A percentile compares a stretch with the other conserved stretches of the same genome.
Evolutionary conservation across 441 rosid genomes (phyloP).

Genomic region (Eruca vesicaria): DNA sequence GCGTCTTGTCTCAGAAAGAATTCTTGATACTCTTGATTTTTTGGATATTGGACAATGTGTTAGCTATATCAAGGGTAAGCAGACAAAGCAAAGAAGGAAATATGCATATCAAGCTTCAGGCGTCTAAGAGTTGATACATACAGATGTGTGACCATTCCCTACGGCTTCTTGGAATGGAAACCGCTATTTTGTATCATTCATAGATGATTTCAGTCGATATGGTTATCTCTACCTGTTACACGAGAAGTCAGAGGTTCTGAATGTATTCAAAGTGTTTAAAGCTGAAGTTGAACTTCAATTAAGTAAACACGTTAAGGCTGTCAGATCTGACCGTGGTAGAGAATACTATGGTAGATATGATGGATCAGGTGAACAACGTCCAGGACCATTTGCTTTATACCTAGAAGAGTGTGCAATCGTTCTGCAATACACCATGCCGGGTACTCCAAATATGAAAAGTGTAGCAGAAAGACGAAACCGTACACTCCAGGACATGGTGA

Average conservation of each 20-base stretch:
- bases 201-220: neutral
- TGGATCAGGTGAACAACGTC: neutral
- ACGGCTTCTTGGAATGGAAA: neutral
- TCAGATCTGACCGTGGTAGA: neutral
- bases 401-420: neutral
- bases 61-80: neutral
- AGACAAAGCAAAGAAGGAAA: neutral
- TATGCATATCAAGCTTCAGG: neutral
- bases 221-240: neutral
- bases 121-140: neutral
- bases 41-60: neutral
- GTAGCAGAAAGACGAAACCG: neutral
- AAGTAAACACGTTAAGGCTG: neutral
- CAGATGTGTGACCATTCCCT: neutral
- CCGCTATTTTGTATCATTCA: neutral
- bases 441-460: neutral
- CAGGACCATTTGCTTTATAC: neutral
- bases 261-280: neutral
- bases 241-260: neutral
- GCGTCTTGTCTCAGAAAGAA: neutral
- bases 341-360: neutral
- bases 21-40: neutral
- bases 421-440: neutral
- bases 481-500: neutral
- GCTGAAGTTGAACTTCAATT: neutral